Evolutionary conservation across 805 yeast species (phyloP), one percentile per base, ranked within the genome.

Genomic region (Saccharomycopsis babjevae): DNA sequence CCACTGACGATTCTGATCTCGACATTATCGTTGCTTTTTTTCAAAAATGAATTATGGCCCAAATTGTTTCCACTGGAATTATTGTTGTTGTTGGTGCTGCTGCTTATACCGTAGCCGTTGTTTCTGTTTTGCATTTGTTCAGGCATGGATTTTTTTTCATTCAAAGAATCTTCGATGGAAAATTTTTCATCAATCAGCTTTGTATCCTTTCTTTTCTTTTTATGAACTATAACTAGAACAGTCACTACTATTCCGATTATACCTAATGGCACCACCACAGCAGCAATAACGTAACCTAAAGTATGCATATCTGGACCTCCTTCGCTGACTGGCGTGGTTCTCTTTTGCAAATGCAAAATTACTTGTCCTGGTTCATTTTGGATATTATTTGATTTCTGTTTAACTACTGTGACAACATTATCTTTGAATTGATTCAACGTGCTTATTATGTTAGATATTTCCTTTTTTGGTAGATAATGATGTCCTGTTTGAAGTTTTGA

Each of bases 241-340:
- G 15, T 22, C n/a, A 46, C n/a, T 2, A 46, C 52, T 46, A 46
- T 13, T 18, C 61, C 18, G 4, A 61, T 42, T 3, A 63, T 28
- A n/a, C 62, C 65, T 28, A 63, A 43, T 11, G 63, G 63, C 5
- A 63, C 60, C 3, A 63, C 60, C 30, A 63, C 62, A 18, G 63
- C 63, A 5, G 65, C 60, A 10, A 63, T 58, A 7, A 63, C 62
- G 30, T 63, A 63, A 20, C 59, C 61, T 15, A 63, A 43, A 16
- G 57, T 58, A 11, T 58, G 54, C 20, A 32, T 56, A 55, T 63
- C 65, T 22, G 61, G 52, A 6, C 65, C 65, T 2, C 65, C 65
- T n/a, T 50, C 46, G 18, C 56, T 63, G 22, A 62, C 63, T 2
- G 61, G 36, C 15, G 60, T 38, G 4, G 30, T 18, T 58, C 60